A percentile compares a stretch with the other conserved stretches of the same genome.
phyloP scores from a whole-genome alignment of 129 eudicot genomes.

The Scalesia atractyloides region DNA sequence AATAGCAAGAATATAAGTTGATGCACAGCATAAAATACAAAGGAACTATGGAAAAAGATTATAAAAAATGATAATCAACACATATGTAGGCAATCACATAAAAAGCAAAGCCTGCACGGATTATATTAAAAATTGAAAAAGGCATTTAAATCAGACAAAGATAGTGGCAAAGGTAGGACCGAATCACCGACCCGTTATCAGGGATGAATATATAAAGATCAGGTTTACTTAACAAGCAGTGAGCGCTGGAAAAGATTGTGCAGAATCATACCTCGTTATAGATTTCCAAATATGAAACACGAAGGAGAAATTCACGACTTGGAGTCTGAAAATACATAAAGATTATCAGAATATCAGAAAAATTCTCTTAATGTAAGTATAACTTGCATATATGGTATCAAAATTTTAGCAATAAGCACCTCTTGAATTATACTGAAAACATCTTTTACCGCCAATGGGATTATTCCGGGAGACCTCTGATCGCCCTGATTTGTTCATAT shows the following conservation, averaged over 20 bases:
- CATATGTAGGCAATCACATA: slow-evolving; percentile 9
- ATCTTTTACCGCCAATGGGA: slow-evolving; percentile 97
- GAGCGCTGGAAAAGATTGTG: slow-evolving; percentile 17
- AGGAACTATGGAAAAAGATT: neutral
- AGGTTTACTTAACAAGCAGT: neutral
- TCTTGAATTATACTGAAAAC: slow-evolving; percentile 97
- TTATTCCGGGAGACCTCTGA: slow-evolving; percentile 98
- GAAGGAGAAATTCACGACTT: slow-evolving; percentile 93
- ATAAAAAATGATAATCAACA: neutral
- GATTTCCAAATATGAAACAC: slow-evolving; percentile 94
- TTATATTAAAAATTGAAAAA: slow-evolving; percentile 7
- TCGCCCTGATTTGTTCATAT: slow-evolving; percentile 65
- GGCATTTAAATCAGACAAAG: slow-evolving; percentile 15
- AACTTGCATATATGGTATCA: slow-evolving; percentile 10
- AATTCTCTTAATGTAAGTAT: slow-evolving; percentile 19
- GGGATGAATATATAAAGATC: neutral
- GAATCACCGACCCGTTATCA: neutral
- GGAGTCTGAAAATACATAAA: slow-evolving; percentile 67
- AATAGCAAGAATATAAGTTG: neutral
- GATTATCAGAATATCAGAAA: slow-evolving; percentile 21
- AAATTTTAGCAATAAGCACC: slow-evolving; percentile 44
- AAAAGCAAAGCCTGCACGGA: slow-evolving; percentile 6
- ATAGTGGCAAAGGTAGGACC: slow-evolving; percentile 17
- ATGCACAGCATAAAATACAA: neutral
- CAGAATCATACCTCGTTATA: slow-evolving; percentile 77